phyloP scores from a whole-genome alignment of 2,329 filamentous ascomycete genomes.

The Plenodomus lindquistii region DNA sequence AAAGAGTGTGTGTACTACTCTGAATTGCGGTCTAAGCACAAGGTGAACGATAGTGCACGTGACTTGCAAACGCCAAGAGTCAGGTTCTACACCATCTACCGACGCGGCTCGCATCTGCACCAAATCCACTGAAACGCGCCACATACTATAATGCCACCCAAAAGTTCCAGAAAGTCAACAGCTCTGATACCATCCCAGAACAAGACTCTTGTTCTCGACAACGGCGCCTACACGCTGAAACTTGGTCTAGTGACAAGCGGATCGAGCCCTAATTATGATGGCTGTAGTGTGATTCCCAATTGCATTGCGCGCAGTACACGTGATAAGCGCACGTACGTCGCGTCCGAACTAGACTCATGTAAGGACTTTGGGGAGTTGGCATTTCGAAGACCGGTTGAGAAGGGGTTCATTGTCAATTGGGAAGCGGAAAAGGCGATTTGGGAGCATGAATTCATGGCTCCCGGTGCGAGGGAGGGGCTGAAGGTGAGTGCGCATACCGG shows the following conservation, averaged over 20 bases:
- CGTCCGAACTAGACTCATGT: conserved; percentile 75
- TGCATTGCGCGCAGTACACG: conserved; percentile 80
- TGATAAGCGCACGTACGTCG: conserved; percentile 77
- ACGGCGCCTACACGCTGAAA: conserved; percentile 90
- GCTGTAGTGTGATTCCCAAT: conserved; percentile 78
- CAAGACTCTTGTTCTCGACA: conserved; percentile 83
- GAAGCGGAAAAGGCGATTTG: conserved; percentile 94
- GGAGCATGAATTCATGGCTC: conserved; percentile 83
- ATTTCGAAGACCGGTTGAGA: conserved; percentile 88
- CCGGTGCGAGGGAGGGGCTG: conserved; percentile 67
- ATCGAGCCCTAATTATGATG: conserved; percentile 27
- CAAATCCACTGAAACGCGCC: no score
- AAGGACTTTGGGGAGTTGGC: conserved; percentile 86
- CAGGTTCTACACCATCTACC: no score
- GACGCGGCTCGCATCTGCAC: no score
- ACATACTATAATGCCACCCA: conserved; percentile 32
- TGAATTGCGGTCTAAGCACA: no score
- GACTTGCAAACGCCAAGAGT: no score
- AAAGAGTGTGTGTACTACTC: no score
- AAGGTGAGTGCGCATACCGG: conserved; percentile 46
- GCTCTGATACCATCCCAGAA: conserved; percentile 10
- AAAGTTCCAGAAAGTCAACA: conserved; percentile 35
- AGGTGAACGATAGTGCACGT: no score
- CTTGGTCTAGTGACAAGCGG: conserved; percentile 68
- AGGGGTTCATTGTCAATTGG: conserved; percentile 95